Conservation (phyloP, 1,139 yeast species). For the Candida sp. region DNA sequence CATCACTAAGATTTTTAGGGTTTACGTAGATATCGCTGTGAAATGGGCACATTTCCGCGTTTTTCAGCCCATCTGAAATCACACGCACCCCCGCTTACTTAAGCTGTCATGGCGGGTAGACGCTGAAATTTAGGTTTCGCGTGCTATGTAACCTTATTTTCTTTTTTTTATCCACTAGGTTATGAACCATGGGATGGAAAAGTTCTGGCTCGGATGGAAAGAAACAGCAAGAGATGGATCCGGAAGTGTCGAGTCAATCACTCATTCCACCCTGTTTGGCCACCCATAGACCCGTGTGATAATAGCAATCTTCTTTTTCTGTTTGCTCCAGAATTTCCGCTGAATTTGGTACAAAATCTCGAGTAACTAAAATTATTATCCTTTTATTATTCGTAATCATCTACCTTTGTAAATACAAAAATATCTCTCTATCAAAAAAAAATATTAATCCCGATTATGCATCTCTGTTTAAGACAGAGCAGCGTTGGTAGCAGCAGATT, state of each 20-base stretch:
- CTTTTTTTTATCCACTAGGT: neutral
- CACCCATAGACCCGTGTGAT: no score
- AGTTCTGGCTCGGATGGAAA: no score
- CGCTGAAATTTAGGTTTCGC: neutral
- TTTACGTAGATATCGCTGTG: neutral
- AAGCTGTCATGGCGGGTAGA: neutral
- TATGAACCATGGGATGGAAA: neutral
- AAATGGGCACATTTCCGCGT: neutral
- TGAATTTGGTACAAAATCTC: neutral
- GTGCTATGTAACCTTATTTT: neutral
- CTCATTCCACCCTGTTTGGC: no score
- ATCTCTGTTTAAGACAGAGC: constrained; percentile 5
- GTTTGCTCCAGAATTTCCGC: neutral
- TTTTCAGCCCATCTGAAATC: no score
- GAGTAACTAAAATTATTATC: neutral
- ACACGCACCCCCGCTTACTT: no score
- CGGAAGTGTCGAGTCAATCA: no score
- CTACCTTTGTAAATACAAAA: neutral
- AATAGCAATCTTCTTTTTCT: no score
- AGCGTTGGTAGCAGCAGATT: constrained; percentile 71
- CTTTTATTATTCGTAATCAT: neutral
- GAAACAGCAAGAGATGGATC: no score
- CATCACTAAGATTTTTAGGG: no score
- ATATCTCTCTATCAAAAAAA: neutral
- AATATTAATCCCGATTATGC: no score